Percentiles rank a stretch among this genome's conserved stretches.
Conservation (phyloP, 345 rosid species). For the Odontarrhena argentea region DNA sequence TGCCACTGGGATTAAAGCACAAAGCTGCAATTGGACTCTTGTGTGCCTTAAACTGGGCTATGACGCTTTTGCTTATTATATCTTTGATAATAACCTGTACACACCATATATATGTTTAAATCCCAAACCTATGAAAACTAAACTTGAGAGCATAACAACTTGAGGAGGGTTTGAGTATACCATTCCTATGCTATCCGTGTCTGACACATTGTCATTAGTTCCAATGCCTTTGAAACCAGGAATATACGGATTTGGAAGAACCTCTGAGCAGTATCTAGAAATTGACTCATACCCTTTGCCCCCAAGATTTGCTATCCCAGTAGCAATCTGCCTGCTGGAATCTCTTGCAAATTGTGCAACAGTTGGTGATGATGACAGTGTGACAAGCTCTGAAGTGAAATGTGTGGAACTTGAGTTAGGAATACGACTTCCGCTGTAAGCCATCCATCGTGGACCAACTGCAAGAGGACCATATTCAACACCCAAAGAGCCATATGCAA, state of each 20-base stretch:
- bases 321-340: slow-evolving; percentile 87
- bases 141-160: slow-evolving; percentile 20
- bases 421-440: slow-evolving; percentile 82
- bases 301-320: slow-evolving; percentile 85
- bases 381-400: slow-evolving; percentile 66
- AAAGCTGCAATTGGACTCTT: slow-evolving; percentile 86
- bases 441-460: slow-evolving; percentile 94
- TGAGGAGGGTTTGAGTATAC: slow-evolving; percentile 45
- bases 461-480: slow-evolving; percentile 94
- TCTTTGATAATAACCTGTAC: slow-evolving; percentile 85
- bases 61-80: slow-evolving; percentile 62
- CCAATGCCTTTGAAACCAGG: slow-evolving; percentile 64
- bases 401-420: slow-evolving; percentile 50
- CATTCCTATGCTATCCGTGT: slow-evolving; percentile 81
- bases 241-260: slow-evolving; percentile 66
- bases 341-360: slow-evolving; percentile 84
- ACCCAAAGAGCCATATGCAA: slow-evolving; percentile 54
- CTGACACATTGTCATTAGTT: slow-evolving; percentile 57
- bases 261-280: slow-evolving; percentile 73
- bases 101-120: slow-evolving; percentile 4
- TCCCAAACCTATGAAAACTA: slow-evolving; percentile 1
- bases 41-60: slow-evolving; percentile 91
- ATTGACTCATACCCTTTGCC: slow-evolving; percentile 78
- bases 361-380: slow-evolving; percentile 51
- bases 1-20: slow-evolving; percentile 92